phyloP scores from a whole-genome alignment of 495 filamentous ascomycete genomes.

The Sphaerosporella brunnea region DNA sequence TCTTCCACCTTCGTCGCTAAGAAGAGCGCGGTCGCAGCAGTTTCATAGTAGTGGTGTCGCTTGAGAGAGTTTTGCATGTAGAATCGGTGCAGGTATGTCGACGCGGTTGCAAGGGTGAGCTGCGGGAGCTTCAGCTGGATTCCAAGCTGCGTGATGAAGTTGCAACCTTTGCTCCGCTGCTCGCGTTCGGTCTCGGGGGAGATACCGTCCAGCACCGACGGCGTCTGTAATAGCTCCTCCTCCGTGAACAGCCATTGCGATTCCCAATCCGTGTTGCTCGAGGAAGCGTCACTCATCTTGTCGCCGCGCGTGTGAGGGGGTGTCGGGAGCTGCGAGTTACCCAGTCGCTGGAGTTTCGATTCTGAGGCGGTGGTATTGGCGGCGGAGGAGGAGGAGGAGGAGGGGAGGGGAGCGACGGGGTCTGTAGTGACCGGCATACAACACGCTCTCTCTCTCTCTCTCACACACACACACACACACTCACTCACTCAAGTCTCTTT shows the following conservation, averaged over 20 bases:
- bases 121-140: constrained; percentile 86
- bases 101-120: constrained; percentile 77
- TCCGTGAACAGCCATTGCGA: constrained; percentile 79
- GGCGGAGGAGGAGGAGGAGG: background rate
- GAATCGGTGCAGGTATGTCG: constrained; percentile 85
- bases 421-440: constrained; percentile 2
- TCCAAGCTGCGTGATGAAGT: constrained; percentile 89
- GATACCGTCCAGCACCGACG: constrained; percentile 72
- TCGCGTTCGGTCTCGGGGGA: constrained; percentile 53
- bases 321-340: constrained; percentile 1
- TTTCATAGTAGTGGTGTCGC: constrained; percentile 30
- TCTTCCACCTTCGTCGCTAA: constrained; percentile 95
- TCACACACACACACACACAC: too few species aligned
- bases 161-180: constrained; percentile 71
- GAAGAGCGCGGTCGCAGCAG: constrained; percentile 77
- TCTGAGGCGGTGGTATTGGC: background rate
- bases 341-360: background rate
- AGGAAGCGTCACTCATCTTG: background rate
- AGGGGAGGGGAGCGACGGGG: background rate
- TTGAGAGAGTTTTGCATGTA: constrained; percentile 53
- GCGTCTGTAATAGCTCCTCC: constrained; percentile 62
- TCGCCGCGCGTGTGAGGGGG: constrained; percentile 3
- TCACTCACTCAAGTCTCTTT: too few species aligned
- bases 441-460: too few species aligned
- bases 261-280: constrained; percentile 6